These are phyloP conservation scores for Eucalyptus virginea DNA, from an alignment of 345 rosid genomes.

Conservation along the genomic window DNA sequence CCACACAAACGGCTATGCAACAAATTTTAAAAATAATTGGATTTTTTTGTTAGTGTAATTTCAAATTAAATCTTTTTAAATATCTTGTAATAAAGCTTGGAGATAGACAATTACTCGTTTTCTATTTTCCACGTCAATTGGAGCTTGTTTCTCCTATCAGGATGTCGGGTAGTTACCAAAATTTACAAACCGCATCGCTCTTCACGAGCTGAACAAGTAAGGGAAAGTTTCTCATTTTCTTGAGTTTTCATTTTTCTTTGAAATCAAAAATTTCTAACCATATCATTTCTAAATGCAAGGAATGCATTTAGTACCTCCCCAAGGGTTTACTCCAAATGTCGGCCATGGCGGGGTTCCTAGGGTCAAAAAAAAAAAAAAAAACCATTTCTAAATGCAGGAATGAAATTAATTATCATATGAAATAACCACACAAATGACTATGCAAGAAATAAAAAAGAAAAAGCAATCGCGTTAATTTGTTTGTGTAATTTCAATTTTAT, in stretches of 20 bases:
- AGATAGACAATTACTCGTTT: not conserved
- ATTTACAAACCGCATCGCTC: not conserved
- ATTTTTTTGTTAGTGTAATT: not conserved
- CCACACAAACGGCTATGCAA: not conserved
- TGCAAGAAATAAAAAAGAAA: not conserved
- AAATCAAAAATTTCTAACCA: too few relatives aligned
- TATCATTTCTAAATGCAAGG: not conserved
- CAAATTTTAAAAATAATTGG: not conserved
- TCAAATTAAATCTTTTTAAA: not conserved
- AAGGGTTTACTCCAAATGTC: too few relatives aligned
- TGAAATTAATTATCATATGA: not conserved
- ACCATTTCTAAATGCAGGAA: not conserved
- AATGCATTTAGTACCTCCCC: not conserved
- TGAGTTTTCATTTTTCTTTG: not conserved
- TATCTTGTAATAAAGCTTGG: not conserved
- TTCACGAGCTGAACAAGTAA: not conserved
- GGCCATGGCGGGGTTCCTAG: too few relatives aligned
- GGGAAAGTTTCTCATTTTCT: not conserved
- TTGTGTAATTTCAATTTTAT: not conserved
- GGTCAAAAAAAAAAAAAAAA: too few relatives aligned
- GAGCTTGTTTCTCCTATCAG: not conserved
- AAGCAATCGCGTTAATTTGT: not conserved
- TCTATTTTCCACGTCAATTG: too few relatives aligned
- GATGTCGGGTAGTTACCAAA: not conserved
- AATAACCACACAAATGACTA: not conserved